Evolutionary conservation across 2,329 filamentous ascomycete genomes (phyloP).

Genomic region (Apiospora malaysiana): DNA sequence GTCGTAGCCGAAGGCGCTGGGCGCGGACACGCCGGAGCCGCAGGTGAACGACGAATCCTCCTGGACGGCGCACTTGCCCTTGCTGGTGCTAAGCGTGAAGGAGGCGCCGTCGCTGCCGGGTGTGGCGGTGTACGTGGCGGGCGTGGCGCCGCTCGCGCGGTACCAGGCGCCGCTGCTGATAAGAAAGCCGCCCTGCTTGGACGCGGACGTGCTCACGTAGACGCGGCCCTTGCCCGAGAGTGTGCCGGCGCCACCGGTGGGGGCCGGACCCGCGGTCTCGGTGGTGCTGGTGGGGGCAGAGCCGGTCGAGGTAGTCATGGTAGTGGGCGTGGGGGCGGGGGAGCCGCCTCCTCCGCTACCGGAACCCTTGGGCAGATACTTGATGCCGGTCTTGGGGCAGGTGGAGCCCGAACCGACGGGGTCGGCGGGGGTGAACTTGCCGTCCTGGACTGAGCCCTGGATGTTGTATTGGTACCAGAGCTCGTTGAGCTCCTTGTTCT

Average conservation of each 20-base stretch:
- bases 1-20: constrained; percentile 16
- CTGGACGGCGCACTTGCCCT: constrained; percentile 21
- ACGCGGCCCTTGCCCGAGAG: constrained; percentile 19
- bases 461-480: constrained; percentile 70
- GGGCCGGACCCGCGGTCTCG: background rate
- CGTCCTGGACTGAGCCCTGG: constrained; percentile 62
- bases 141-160: constrained; percentile 5
- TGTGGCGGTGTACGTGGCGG: constrained; percentile 17
- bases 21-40: background rate
- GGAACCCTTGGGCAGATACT: constrained; percentile 34
- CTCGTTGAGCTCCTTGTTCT: constrained; percentile 51
- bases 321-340: background rate
- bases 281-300: constrained; percentile 6
- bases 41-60: constrained; percentile 12
- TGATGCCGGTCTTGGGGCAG: constrained; percentile 28
- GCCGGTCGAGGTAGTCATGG: constrained; percentile 2
- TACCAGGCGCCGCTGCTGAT: constrained; percentile 21
- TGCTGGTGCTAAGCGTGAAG: constrained; percentile 21
- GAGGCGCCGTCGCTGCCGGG: background rate
- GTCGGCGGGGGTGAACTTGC: constrained; percentile 51
- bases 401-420: constrained; percentile 19
- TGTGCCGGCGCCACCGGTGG: background rate
- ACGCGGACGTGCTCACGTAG: background rate
- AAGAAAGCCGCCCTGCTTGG: constrained; percentile 13
- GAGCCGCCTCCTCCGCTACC: background rate